Evolutionary conservation across 106 monocot genomes (phyloP), one percentile per base, ranked within the genome.

Genomic region (Acorus gramineus): DNA sequence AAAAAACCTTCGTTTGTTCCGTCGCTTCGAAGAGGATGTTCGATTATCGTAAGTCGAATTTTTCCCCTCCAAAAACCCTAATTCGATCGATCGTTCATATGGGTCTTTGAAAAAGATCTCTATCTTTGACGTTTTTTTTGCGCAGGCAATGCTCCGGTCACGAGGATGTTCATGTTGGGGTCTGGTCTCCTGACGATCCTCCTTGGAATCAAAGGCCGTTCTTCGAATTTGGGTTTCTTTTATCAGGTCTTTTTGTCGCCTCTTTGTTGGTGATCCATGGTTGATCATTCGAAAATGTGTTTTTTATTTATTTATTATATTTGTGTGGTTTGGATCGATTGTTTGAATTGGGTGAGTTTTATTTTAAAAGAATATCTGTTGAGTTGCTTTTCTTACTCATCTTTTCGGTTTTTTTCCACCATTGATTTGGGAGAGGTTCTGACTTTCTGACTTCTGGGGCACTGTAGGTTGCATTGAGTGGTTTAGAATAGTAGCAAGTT

Each of bases 91-190:
- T 2, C 11, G 5, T 8, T 42, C 42, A 14, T 28, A 57, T 5
- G 13, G 1, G 7, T 69, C 14, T 48, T 63, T 47, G 47, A 85
- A 28, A 28, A 28, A 28, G 28, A 28, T 28, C 28, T 28, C 28
- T n/a, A 28, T 28, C 28, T 28, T 28, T 28, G 28, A 28, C 28
- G 28, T 28, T 28, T 28, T 28, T 28, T 28, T 28, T 28, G 28
- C 5, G n/a, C 68, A 87, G 87, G 78, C 63, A 92, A 92, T 82
- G 84, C 92, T 55, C 92, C 85, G 42, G 78, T 75, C 45, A 78
- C 85, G 56, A 74, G 74, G 52, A 54, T 74, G 44, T 50, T 85
- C 52, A 71, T 85, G 46, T 72, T 81, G 74, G 62, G 65, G 46
- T 75, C 67, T 45, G 81, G 71, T 11, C 67, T 85, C 59, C 61